phyloP scores from a whole-genome alignment of 495 filamentous ascomycete species.

The Evansstolkia leycettana region DNA sequence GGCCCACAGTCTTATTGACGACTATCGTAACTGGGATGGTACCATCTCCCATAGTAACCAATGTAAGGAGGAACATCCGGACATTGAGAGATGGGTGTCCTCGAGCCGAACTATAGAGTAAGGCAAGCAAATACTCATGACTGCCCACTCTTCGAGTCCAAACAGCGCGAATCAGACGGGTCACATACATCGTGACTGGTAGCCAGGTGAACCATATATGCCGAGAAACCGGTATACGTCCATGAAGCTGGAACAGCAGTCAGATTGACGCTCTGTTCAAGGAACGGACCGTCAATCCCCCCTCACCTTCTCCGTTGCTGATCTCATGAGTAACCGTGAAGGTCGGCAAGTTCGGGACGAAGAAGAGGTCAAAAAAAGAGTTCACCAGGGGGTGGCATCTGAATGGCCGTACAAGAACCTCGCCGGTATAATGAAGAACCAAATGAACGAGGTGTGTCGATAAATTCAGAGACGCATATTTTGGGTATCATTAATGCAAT shows the following conservation, averaged over 20 bases:
- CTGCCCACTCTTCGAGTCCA: conserved; percentile 38
- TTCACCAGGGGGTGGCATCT: conserved; percentile 44
- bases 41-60: conserved; percentile 61
- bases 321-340: conserved; percentile 47
- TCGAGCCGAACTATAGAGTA: conserved; percentile 49
- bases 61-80: conserved; percentile 52
- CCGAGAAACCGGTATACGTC: conserved; percentile 52
- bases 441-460: no score
- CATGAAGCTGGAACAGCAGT: conserved; percentile 19
- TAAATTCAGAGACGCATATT: no score
- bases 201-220: conserved; percentile 67
- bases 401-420: conserved; percentile 19
- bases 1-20: conserved; percentile 43
- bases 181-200: conserved; percentile 49
- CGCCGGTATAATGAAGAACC: no score
- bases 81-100: conserved; percentile 49
- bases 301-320: conserved; percentile 26
- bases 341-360: conserved; percentile 55
- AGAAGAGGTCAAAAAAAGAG: conserved; percentile 60
- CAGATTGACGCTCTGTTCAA: background rate
- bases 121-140: conserved; percentile 42
- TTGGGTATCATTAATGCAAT: no score
- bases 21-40: conserved; percentile 41
- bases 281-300: background rate
- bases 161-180: conserved; percentile 49